Conservation (phyloP, 208 protist genomes). For the Eutreptiella sp. region DNA sequence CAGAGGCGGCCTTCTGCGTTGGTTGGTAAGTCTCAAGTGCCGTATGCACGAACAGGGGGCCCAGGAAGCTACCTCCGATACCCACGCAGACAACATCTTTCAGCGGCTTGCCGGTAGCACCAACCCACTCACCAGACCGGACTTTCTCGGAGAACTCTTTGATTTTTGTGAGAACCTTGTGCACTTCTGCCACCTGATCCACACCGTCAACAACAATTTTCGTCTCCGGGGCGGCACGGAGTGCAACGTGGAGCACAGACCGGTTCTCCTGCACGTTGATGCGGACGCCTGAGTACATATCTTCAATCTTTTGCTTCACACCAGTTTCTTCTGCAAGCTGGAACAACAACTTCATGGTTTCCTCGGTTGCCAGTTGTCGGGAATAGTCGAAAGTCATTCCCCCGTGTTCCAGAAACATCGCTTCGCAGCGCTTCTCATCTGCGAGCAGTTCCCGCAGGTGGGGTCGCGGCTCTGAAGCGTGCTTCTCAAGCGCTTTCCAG, state of each 20-base stretch:
- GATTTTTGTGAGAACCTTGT: slow-evolving; percentile 86
- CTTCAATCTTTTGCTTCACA: slow-evolving; percentile 56
- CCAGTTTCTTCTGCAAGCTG: slow-evolving; percentile 67
- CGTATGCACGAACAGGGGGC: slow-evolving; percentile 85
- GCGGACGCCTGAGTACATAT: slow-evolving; percentile 85
- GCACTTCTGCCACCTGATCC: slow-evolving; percentile 85
- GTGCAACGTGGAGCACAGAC: slow-evolving; percentile 89
- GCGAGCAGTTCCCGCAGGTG: no score
- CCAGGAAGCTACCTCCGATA: slow-evolving; percentile 93
- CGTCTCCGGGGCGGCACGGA: slow-evolving; percentile 64
- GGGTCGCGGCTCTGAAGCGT: no score
- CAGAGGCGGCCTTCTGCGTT: slow-evolving; percentile 25
- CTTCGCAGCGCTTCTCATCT: no score
- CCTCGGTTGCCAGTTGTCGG: slow-evolving; percentile 87
- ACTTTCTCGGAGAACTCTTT: slow-evolving; percentile 70
- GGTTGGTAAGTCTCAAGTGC: slow-evolving; percentile 78
- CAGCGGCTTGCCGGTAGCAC: slow-evolving; percentile 86
- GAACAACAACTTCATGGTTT: slow-evolving; percentile 75
- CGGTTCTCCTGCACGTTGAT: slow-evolving; percentile 92
- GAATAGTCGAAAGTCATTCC: slow-evolving; percentile 81
- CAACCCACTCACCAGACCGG: slow-evolving; percentile 78
- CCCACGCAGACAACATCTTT: slow-evolving; percentile 94
- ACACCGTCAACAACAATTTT: slow-evolving; percentile 87
- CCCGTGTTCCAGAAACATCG: slow-evolving; percentile 59
- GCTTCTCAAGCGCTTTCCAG: no score